Evolutionary conservation across 805 yeast genomes (phyloP).

Genomic region (Myxozyma kluyveri): DNA sequence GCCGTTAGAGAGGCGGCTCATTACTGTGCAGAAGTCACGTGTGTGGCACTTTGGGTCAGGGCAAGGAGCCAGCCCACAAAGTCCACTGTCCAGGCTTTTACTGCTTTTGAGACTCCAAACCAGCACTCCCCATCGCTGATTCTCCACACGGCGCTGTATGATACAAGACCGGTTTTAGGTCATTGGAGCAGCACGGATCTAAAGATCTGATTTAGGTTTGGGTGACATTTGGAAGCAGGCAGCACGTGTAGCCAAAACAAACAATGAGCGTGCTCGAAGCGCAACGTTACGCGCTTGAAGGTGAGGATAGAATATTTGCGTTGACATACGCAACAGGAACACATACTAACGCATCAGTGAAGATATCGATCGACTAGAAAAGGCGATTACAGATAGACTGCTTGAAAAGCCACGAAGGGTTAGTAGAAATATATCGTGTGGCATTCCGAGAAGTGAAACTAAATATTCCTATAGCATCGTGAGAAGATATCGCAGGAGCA

Average conservation of each 20-base stretch:
- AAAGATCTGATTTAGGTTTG: too few relatives aligned
- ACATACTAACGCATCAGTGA: neutral
- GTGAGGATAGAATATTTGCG: slow-evolving; percentile 5
- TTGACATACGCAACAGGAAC: neutral
- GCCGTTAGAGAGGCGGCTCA: too few relatives aligned
- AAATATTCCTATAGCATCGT: slow-evolving; percentile 21
- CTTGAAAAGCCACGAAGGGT: slow-evolving; percentile 30
- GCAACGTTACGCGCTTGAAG: slow-evolving; percentile 33
- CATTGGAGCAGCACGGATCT: too few relatives aligned
- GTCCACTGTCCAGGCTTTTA: too few relatives aligned
- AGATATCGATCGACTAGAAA: slow-evolving; percentile 70
- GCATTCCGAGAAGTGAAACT: too few relatives aligned
- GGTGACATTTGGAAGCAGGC: neutral
- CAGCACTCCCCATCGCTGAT: too few relatives aligned
- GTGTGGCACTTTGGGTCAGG: too few relatives aligned
- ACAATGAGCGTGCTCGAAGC: slow-evolving; percentile 27
- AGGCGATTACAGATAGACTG: slow-evolving; percentile 61
- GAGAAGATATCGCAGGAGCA: slow-evolving; percentile 44
- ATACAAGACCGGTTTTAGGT: too few relatives aligned
- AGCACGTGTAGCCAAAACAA: neutral
- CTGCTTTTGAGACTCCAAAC: too few relatives aligned
- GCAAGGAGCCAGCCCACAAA: too few relatives aligned
- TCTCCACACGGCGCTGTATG: too few relatives aligned
- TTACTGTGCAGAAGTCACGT: too few relatives aligned
- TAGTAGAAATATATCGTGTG: slow-evolving; percentile 47